Evolutionary conservation across 331 rosid species (phyloP).

Genomic region (Ulmus americana): DNA sequence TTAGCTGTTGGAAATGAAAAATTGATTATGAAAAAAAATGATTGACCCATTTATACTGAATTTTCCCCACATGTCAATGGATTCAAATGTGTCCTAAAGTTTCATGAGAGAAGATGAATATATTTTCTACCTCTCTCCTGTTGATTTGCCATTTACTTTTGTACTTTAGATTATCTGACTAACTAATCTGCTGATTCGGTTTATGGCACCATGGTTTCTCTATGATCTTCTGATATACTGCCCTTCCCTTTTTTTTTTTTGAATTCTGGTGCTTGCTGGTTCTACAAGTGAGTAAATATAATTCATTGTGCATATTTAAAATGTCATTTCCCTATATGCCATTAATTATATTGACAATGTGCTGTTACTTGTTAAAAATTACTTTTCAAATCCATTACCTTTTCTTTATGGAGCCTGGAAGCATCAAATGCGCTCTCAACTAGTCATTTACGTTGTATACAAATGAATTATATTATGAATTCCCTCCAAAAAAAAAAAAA

Average conservation of each 20-base stretch:
- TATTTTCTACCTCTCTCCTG: neutral
- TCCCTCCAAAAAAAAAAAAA: too few species aligned
- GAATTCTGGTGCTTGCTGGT: neutral
- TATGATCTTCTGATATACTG: neutral
- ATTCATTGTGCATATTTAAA: neutral
- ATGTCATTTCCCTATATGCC: neutral
- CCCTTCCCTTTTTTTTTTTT: neutral
- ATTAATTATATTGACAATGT: too few species aligned
- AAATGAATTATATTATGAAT: too few species aligned
- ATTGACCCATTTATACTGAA: neutral
- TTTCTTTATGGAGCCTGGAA: neutral
- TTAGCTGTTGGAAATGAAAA: neutral
- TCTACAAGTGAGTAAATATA: neutral
- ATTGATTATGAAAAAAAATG: neutral
- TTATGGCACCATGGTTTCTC: neutral
- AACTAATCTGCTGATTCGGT: conserved; percentile 1
- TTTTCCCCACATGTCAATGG: neutral
- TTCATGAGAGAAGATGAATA: neutral
- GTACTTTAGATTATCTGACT: neutral
- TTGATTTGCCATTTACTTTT: neutral
- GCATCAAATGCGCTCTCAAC: neutral
- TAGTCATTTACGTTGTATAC: too few species aligned
- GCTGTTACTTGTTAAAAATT: neutral
- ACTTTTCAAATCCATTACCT: neutral
- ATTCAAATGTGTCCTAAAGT: neutral